Evolutionary conservation across 2,329 filamentous ascomycete genomes (phyloP).

Genomic region (Botrytis aclada): DNA sequence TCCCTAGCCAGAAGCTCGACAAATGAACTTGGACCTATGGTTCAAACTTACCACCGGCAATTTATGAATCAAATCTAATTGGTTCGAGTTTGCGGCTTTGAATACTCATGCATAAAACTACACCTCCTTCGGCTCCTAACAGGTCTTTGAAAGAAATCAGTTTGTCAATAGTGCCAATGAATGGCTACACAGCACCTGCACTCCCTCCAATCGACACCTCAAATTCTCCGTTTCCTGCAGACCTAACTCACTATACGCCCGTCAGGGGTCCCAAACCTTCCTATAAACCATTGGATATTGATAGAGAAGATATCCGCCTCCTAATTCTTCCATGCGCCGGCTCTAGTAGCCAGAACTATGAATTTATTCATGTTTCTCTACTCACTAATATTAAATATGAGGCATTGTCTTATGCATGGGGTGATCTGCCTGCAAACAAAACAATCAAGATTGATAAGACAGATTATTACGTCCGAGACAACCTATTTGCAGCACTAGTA

Average conservation of each 20-base stretch:
- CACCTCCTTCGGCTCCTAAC: background rate
- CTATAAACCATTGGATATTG: background rate
- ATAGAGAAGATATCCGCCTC: slow-evolving; percentile 10
- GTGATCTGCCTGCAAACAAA: slow-evolving; percentile 7
- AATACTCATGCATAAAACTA: background rate
- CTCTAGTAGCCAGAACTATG: background rate
- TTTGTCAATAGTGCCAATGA: background rate
- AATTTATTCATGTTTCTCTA: slow-evolving; percentile 19
- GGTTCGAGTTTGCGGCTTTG: background rate
- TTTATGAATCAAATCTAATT: background rate
- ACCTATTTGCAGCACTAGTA: slow-evolving; percentile 12
- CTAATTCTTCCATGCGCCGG: slow-evolving; percentile 8
- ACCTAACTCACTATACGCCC: background rate
- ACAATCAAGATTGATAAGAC: slow-evolving; percentile 10
- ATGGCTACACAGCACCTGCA: background rate
- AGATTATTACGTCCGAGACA: slow-evolving; percentile 7
- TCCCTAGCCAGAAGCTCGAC: background rate
- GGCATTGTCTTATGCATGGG: slow-evolving; percentile 22
- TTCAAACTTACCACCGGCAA: background rate
- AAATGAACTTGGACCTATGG: background rate
- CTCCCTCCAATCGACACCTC: background rate
- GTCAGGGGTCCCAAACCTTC: background rate
- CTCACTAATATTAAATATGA: slow-evolving; percentile 17
- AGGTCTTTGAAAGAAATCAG: background rate
- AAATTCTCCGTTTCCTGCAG: slow-evolving; percentile 1